phyloP scores from a whole-genome alignment of 768 basidiomycete genomes.

The Mycena chlorophos region DNA sequence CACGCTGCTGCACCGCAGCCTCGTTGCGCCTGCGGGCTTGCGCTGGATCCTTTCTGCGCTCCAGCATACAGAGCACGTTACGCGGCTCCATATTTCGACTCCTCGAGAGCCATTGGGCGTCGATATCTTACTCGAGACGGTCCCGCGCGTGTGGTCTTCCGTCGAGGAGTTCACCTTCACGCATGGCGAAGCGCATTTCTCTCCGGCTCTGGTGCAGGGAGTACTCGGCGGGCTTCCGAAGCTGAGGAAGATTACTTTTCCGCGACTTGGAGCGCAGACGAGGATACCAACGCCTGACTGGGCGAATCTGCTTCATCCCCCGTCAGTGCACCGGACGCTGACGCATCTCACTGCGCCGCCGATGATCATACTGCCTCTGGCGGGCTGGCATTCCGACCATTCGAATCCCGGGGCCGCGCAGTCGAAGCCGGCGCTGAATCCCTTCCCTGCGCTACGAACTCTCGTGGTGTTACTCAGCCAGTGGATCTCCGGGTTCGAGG shows the following conservation, averaged over 20 bases:
- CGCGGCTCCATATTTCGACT: not conserved
- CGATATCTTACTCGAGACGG: not conserved
- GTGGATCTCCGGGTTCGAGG: not conserved
- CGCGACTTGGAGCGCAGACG: too few relatives aligned
- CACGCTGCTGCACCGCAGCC: not conserved
- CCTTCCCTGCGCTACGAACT: not conserved
- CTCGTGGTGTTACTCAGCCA: not conserved
- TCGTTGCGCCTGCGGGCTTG: not conserved
- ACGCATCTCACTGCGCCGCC: not conserved
- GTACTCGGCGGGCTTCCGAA: not conserved
- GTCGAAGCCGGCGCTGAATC: not conserved
- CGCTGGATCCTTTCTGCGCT: not conserved
- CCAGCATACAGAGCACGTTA: not conserved
- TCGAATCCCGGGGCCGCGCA: not conserved
- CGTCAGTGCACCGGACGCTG: not conserved
- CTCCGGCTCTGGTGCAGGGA: not conserved
- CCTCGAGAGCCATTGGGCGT: not conserved
- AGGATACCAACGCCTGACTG: too few relatives aligned
- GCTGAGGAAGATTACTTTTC: not conserved
- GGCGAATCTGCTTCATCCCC: too few relatives aligned
- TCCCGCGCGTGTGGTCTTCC: not conserved
- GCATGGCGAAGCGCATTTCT: not conserved
- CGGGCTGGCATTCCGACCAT: not conserved
- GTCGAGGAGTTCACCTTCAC: not conserved
- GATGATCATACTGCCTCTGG: not conserved